Evolutionary conservation across 2,329 filamentous ascomycete species (phyloP), one percentile per base, ranked within the genome.

Genomic region (Karstenula rhodostoma): DNA sequence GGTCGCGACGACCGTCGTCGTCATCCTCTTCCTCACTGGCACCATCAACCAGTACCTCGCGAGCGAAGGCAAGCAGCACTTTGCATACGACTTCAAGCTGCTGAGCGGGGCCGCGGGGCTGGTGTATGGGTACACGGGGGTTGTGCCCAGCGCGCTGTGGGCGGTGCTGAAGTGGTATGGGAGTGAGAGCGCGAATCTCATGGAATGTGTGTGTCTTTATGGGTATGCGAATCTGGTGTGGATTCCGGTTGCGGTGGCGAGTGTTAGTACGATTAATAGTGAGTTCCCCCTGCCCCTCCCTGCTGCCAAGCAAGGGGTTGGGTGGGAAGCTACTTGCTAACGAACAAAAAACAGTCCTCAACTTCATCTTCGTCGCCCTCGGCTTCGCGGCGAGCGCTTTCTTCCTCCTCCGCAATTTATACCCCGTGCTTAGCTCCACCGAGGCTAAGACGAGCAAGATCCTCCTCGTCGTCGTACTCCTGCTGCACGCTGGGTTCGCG

Each of bases 171-270:
- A 91, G 72, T 99, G 96, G 90, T 98, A 97, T 79, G 94, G 94
- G 59, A 95, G 92, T 78, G 93, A 97, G 77, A 91, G 89, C 58
- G 94, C 94, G 64, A 96, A 97, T 79, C 82, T 99, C 61, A 86
- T 99, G 67, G 95, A 99, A 82, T 97, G 93, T 83, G 94, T 92
- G 89, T 92, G 93, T 61, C 83, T 99, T 37, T 99, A 98, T 79
- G 95, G 95, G 57, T 99, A 99, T 83, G 88, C 91, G 59, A 99
- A 99, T 81, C 83, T 99, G 72, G 92, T 99, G 74, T 99, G 95
- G 95, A 94, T 99, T 70, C 92, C 91, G 2, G 94, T 99, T 46
- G 94, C 95, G 50, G 81, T 96, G 64, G 92, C 97, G 68, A 93
- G 90, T 76, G 97, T 94, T 91, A 94, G 91, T 65, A 90, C 91